Evolutionary conservation across 176 grass and related monocot genomes (phyloP), one percentile per base, ranked within the genome.

Genomic region (Panicum miliaceum): DNA sequence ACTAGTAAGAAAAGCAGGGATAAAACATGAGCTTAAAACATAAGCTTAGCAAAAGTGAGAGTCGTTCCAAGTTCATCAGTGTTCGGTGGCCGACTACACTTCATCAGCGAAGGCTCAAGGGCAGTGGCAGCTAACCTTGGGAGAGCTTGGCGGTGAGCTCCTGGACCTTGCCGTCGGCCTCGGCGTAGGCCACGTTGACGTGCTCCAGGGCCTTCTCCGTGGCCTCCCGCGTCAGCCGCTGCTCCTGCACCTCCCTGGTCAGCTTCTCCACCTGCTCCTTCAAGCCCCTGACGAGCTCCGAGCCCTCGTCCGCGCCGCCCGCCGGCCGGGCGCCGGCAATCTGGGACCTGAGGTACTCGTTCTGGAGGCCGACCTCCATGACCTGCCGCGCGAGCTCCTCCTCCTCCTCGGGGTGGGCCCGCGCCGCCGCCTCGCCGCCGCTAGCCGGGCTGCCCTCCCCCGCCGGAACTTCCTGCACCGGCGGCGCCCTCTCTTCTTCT

Each of bases 161-260:
- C 78, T 96, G 91, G 64, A 88, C 88, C 85, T 99, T 99, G 78
- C 86, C 86, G 40, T 96, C 96, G 32, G 93, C 96, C 59, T 99
- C 93, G 6, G 87, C 85, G 40, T 94, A 91, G 38, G 89, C 68
- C 53, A 87, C 74, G 75, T 94, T 90, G 51, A 99, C 93, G 69
- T 96, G 93, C 75, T 92, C 96, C 18, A 99, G 77, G 16, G 93
- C 96, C 60, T 75, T 79, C 47, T 99, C 88, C 8, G 87, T 84
- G 12, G 92, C 96, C 80, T 90, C 90, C 79, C 93, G 96, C 27
- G 89, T 96, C 85, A 89, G 88, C 63, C 79, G 93, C 73, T 96
- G 91, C 84, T 90, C 90, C 54, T 72, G 84, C 76, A 81, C 89
- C 80, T 96, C 89, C 85, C 78, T 89, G 48, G 71, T 66, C 70